Percentiles rank a stretch among this genome's conserved stretches.
Conservation (phyloP, 2,329 filamentous ascomycete species). For the Aschersonia sp. region DNA sequence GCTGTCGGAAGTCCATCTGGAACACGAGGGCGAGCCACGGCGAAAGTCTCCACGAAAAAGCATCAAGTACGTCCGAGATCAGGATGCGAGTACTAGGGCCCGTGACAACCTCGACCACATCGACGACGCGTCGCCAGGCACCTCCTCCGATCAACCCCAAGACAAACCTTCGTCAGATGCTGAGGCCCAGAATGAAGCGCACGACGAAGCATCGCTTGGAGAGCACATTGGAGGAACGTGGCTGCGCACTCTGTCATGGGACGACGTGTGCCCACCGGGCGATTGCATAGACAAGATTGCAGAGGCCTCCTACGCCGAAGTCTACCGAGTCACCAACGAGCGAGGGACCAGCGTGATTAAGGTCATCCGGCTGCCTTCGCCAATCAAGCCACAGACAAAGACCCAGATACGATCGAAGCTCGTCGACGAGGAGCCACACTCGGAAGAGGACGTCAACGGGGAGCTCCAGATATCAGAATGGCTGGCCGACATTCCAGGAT, state of each 20-base stretch:
- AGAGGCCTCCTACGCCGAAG: constrained; percentile 51
- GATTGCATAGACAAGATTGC: constrained; percentile 47
- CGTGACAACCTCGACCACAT: not conserved
- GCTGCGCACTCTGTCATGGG: constrained; percentile 36
- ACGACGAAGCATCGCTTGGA: not conserved
- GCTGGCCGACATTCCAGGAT: constrained; percentile 48
- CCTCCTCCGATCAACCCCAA: not conserved
- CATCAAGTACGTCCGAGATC: constrained; percentile 1
- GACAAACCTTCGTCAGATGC: not conserved
- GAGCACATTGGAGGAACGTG: constrained; percentile 1
- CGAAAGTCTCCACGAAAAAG: constrained; percentile 7
- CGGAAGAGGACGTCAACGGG: constrained; percentile 37
- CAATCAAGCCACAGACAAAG: constrained; percentile 43
- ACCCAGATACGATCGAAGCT: constrained; percentile 36
- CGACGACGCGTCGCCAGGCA: not conserved
- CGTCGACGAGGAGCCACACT: constrained; percentile 44
- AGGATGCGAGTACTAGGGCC: constrained; percentile 4
- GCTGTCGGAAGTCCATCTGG: constrained; percentile 16
- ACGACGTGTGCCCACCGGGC: constrained; percentile 38
- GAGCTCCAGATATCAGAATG: constrained; percentile 50
- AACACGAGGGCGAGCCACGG: constrained; percentile 5
- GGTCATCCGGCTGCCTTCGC: constrained; percentile 42
- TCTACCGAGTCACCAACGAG: constrained; percentile 46
- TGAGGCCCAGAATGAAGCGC: not conserved
- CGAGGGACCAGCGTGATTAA: constrained; percentile 51